Evolutionary conservation across 139 green algal genomes (phyloP).

Genomic region (Chlorella vulgaris): DNA sequence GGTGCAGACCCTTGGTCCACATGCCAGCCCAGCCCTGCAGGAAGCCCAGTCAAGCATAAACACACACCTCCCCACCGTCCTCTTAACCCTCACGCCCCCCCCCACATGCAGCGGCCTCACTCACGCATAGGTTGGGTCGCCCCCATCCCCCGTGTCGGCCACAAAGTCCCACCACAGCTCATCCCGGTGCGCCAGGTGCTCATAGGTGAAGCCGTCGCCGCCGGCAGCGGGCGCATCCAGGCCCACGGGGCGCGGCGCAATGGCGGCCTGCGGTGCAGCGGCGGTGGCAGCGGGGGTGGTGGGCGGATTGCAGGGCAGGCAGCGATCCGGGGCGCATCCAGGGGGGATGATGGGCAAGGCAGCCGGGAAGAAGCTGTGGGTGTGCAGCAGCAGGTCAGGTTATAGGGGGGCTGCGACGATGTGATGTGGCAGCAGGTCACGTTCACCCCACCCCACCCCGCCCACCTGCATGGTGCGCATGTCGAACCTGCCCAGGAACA

Average conservation of each 20-base stretch:
- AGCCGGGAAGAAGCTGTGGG: not conserved
- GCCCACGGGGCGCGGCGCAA: not conserved
- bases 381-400: too few species aligned
- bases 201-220: constrained; percentile 88
- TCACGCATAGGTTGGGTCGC: constrained; percentile 82
- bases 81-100: not conserved
- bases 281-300: not conserved
- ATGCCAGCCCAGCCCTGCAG: too few species aligned
- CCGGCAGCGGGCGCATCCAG: constrained; percentile 26
- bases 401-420: too few species aligned
- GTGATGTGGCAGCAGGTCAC: not conserved
- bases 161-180: constrained; percentile 91
- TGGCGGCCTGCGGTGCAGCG: not conserved
- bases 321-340: too few species aligned
- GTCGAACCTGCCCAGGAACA: constrained; percentile 92
- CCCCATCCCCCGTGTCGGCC: constrained; percentile 87
- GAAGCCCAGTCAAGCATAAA: too few species aligned
- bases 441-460: not conserved
- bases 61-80: too few species aligned
- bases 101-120: not conserved
- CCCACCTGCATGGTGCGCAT: constrained; percentile 85
- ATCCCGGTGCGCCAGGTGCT: constrained; percentile 67
- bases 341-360: too few species aligned
- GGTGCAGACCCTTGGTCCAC: too few species aligned
- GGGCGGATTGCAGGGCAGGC: not conserved